Conservation (phyloP, 225 moss, liverwort and hornwort species). For the Ulota crispa region DNA sequence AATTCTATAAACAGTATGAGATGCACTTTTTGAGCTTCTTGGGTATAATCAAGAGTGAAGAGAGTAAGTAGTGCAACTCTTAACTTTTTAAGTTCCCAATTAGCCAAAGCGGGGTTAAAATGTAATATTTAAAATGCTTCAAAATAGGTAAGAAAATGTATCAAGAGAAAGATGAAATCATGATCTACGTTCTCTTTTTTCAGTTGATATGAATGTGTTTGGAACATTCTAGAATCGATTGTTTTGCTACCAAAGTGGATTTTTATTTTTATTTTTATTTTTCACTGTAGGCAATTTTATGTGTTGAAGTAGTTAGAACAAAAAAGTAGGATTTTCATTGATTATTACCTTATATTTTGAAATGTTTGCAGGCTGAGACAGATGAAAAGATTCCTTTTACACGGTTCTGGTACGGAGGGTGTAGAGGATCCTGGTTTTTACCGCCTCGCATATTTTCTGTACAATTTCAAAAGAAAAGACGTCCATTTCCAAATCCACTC, state of each 20-base stretch:
- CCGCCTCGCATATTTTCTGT: conserved; percentile 23
- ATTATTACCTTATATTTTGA: neutral
- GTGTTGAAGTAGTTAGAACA: neutral
- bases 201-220: neutral
- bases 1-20: neutral
- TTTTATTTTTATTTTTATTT: neutral
- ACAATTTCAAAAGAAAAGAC: conserved; percentile 7
- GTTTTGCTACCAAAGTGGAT: neutral
- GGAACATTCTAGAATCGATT: neutral
- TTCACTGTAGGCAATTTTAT: neutral
- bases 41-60: neutral
- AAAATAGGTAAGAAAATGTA: neutral
- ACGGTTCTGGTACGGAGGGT: conserved; percentile 3
- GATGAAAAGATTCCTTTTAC: conserved; percentile 22
- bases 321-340: neutral
- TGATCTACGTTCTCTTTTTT: too few species aligned
- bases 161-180: too few species aligned
- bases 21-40: neutral
- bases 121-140: neutral
- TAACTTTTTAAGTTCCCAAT: neutral
- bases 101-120: neutral
- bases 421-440: conserved; percentile 22
- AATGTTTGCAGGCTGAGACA: conserved; percentile 23
- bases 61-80: neutral
- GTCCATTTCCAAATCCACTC: conserved; percentile 20